These are phyloP conservation scores for Thielaviopsis musarum DNA, from an alignment of 2,329 filamentous ascomycete genomes.

Conservation along the genomic window DNA sequence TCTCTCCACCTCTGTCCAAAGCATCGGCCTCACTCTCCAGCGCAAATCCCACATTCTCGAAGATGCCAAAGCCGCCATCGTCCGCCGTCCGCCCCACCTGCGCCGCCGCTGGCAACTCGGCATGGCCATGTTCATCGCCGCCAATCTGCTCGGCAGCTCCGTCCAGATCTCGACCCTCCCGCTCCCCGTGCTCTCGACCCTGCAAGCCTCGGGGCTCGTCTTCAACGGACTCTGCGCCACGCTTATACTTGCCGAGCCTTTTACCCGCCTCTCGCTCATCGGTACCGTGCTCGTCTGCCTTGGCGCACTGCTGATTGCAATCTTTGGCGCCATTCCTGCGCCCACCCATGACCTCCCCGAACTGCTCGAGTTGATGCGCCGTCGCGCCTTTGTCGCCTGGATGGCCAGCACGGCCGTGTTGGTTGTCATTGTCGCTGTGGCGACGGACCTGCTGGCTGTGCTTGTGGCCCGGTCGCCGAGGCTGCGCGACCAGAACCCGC, in stretches of 20 bases:
- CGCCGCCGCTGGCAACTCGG: slow-evolving; percentile 90
- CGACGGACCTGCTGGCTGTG: slow-evolving; percentile 38
- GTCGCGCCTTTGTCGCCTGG: slow-evolving; percentile 70
- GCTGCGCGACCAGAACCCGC: slow-evolving; percentile 37
- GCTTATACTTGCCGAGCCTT: slow-evolving; percentile 79
- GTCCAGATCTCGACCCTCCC: slow-evolving; percentile 96
- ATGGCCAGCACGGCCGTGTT: slow-evolving; percentile 65
- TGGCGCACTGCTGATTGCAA: slow-evolving; percentile 81
- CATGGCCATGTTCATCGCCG: slow-evolving; percentile 92
- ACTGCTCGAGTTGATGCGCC: slow-evolving; percentile 56
- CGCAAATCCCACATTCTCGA: slow-evolving; percentile 97
- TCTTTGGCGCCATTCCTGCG: slow-evolving; percentile 86
- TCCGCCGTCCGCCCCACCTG: slow-evolving; percentile 72
- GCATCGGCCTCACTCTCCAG: slow-evolving; percentile 84
- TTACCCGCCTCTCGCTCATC: slow-evolving; percentile 81
- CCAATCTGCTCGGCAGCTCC: slow-evolving; percentile 85
- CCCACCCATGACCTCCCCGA: slow-evolving; percentile 79
- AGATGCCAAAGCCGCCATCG: slow-evolving; percentile 77
- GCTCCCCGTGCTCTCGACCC: slow-evolving; percentile 79
- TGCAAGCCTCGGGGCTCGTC: slow-evolving; percentile 89
- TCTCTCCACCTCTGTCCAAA: slow-evolving; percentile 85
- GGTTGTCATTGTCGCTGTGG: slow-evolving; percentile 49
- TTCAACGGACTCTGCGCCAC: slow-evolving; percentile 98
- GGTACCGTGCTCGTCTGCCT: slow-evolving; percentile 76
- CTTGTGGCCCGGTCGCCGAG: slow-evolving; percentile 23